Base-by-base conservation (phyloP, 2,329 filamentous ascomycete genomes). In the Aureobasidium namibiae region DNA sequence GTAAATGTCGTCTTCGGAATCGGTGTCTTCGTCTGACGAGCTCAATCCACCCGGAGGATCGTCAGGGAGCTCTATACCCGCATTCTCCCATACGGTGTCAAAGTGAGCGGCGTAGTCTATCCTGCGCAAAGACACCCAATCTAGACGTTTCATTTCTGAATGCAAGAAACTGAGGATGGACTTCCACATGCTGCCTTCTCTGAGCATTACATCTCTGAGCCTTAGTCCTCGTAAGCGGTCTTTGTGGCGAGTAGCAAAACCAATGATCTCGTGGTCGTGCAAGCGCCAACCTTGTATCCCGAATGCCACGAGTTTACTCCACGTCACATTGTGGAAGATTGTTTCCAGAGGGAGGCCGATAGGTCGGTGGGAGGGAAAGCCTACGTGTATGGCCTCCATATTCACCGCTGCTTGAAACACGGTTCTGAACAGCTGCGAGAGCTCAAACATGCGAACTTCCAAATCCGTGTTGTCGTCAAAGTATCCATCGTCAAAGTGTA, bases 261-360 rank as follows among this genome's bases (percentile, higher is more conserved):
- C 72, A 46, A 85, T 81, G 52, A 88, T 82, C 65, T 88, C 85
- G 1, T 80, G 75, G 1, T 80, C 78, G 46, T 80, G 73, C 3
- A 88, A 70, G 42, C 78, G 77, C 85, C 85, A 88, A 14, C 82
- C 80, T 63, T 86, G 83, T 23, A 88, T 80, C 1, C 85, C 85
- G 59, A 88, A 81, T 1, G 83, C 82, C 34, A 82, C 76, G 5
- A 88, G 73, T 34, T 80, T 81, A 14, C 80, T 77, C 82, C 83
- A 87, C 44, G 76, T 76, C 8, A 85, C 76, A 60, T 81, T 73
- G 65, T 87, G 83, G 66, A 88, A 87, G 24, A 88, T 75, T 6
- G 79, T 76, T 61, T 85, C 81, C 2, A 88, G 75, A 5, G 76
- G 75, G 21, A 87, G 68, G 23, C 77, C 78, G 2, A 87, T 70